Evolutionary conservation across 108 stramenopile genomes (phyloP), one percentile per base, ranked within the genome.

Genomic region (Fragilariopsis cylindrus): DNA sequence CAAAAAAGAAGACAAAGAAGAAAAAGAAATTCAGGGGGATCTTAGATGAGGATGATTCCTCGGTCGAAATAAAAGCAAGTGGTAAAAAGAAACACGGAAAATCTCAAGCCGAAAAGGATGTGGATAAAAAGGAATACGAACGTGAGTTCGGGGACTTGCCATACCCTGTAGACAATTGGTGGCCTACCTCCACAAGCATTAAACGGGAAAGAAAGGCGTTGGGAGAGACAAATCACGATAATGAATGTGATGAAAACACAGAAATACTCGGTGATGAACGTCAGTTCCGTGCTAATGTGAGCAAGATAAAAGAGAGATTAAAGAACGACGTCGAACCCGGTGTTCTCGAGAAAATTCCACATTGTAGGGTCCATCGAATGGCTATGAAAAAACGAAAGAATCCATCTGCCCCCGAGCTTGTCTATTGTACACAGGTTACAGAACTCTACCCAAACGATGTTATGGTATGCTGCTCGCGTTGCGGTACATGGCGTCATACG

Each of bases 401-500:
- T 57, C 44, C 57, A 7, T 39, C 65, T 5, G 58, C 66, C 0
- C 71, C 72, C 12, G 84, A 85, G 63, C 78, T 83, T 3, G 83
- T 82, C 15, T 89, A 90, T 71, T 95, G 94, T 72, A 87, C 76
- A 66, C 94, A 95, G 71, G 89, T 90, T 5, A 91, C 94, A 7
- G 90, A 92, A 67, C 60, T 75, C 0, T 89, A 91, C 54, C 87
- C 87, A 7, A 81, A 85, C 68, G 87, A 92, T 3, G 40, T 86
- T 0, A 92, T 95, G 90, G 86, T 95, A 16, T 90, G 90, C 56
- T 95, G 94, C 76, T 92, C 94, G 4, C 60, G 76, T 11, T 95
- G 94, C 75, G 90, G 91, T 13, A 91, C 94, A 18, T 95, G 94
- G 94, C 77, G 94, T 5, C 94, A 95, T 72, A 82, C 89, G 43